Base-by-base conservation (phyloP, 129 eudicot genomes). In the Kitagawia praeruptora region DNA sequence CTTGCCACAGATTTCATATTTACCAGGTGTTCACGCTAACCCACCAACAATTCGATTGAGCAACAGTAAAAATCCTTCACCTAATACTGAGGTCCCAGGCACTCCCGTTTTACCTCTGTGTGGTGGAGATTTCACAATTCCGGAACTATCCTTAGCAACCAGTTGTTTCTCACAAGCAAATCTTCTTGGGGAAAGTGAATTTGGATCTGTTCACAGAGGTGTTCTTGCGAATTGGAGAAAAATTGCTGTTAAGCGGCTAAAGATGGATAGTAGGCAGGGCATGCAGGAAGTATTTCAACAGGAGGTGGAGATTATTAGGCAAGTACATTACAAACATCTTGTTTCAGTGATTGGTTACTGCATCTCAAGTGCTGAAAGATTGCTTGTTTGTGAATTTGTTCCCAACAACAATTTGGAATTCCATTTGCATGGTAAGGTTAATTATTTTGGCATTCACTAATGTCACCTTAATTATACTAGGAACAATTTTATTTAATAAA, bases 181-280 rank as follows among this genome's bases (percentile, higher is more conserved):
- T 77, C 89, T 95, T 54, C 94, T 95, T 75, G 98, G 97, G 84
- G 91, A 89, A 86, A 97, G 98, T 75, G 96, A 93, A 74, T 95
- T 90, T 84, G 97, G 98, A 74, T 90, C 83, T 87, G 98, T 95
- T 12, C 91, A 90, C 76, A 95, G 89, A 85, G 98, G 98, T 71
- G 87, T 90, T 16, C 91, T 95, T 51, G 79, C 83, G 28, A 87
- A 82, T 78, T 96, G 94, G 58, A 89, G 86, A 72, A 85, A 31
- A 79, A 90, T 95, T 80, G 98, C 97, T 46, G 83, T 92, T 80
- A 92, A 95, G 84, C 87, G 89, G 80, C 83, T 94, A 45, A 94
- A 91, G 81, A 25, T 73, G 76, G 98, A 92, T 73, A 91, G 93
- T 82, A 89, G 88, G 28, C 28, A 12, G 5, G 96, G 90, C 78